phyloP scores from a whole-genome alignment of 306 rosid genomes.

The Vigna unguiculata region DNA sequence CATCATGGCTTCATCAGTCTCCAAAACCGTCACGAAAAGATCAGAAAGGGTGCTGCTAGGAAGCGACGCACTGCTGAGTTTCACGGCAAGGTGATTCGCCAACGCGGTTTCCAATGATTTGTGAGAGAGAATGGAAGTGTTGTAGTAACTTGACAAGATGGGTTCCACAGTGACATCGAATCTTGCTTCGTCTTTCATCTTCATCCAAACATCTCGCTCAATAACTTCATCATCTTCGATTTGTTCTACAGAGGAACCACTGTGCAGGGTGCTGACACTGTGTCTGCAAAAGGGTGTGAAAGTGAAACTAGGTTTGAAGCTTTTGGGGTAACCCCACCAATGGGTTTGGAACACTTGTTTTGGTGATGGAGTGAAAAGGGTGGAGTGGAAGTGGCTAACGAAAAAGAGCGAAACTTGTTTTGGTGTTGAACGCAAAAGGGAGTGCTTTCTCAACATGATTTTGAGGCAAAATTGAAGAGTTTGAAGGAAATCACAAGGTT shows the following conservation, averaged over 20 bases:
- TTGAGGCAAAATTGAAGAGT: slow-evolving; percentile 44
- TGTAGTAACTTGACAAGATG: slow-evolving; percentile 61
- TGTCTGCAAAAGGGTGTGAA: slow-evolving; percentile 45
- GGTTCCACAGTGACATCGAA: slow-evolving; percentile 66
- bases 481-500: not conserved
- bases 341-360: slow-evolving; percentile 40
- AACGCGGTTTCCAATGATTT: slow-evolving; percentile 63
- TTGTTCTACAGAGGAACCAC: slow-evolving; percentile 35
- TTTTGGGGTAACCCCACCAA: slow-evolving; percentile 30
- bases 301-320: slow-evolving; percentile 51
- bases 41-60: slow-evolving; percentile 57
- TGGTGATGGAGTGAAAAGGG: slow-evolving; percentile 51
- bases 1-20: slow-evolving; percentile 50
- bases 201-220: slow-evolving; percentile 61
- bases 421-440: slow-evolving; percentile 37
- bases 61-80: slow-evolving; percentile 60
- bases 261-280: slow-evolving; percentile 36
- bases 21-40: slow-evolving; percentile 56
- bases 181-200: slow-evolving; percentile 72
- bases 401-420: slow-evolving; percentile 22
- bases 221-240: slow-evolving; percentile 23
- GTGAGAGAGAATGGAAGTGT: slow-evolving; percentile 60
- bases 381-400: not conserved
- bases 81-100: slow-evolving; percentile 65
- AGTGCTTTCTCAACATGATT: slow-evolving; percentile 17